Percentiles rank a stretch among this genome's conserved stretches.
Conservation (phyloP, 1,284 basidiomycete species). For the Apiotrichum gamsii region DNA sequence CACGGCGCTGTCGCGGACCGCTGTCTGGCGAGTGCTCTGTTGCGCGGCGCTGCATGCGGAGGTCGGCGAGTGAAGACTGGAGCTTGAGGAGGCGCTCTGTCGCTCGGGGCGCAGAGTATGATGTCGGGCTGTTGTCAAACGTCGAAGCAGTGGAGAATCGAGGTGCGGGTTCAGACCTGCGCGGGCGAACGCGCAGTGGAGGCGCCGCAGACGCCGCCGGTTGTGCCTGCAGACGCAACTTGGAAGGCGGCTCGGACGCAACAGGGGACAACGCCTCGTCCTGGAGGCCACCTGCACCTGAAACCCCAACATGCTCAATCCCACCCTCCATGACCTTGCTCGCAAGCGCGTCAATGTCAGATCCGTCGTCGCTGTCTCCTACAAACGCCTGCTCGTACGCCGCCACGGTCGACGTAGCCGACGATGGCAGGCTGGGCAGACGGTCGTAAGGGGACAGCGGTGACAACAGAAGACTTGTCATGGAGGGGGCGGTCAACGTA, state of each 20-base stretch:
- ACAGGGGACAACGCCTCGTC: too few species aligned
- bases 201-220: not conserved
- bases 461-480: conserved; percentile 15
- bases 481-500: conserved; percentile 17
- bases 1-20: too few species aligned
- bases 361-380: not conserved
- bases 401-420: not conserved
- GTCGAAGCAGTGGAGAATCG: not conserved
- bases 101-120: conserved; percentile 8
- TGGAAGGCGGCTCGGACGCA: not conserved
- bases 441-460: conserved; percentile 11
- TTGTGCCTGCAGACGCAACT: not conserved
- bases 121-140: too few species aligned
- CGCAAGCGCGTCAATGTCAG: not conserved
- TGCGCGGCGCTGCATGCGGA: conserved; percentile 13
- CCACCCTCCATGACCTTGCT: not conserved
- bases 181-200: not conserved
- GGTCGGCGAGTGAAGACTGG: conserved; percentile 16
- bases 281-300: too few species aligned
- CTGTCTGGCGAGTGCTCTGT: not conserved
- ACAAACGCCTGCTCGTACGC: not conserved
- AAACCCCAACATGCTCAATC: too few species aligned
- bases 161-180: not conserved
- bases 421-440: conserved; percentile 3
- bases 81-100: conserved; percentile 14